Conservation (phyloP, 306 rosid genomes). For the Rosa multiflora region DNA sequence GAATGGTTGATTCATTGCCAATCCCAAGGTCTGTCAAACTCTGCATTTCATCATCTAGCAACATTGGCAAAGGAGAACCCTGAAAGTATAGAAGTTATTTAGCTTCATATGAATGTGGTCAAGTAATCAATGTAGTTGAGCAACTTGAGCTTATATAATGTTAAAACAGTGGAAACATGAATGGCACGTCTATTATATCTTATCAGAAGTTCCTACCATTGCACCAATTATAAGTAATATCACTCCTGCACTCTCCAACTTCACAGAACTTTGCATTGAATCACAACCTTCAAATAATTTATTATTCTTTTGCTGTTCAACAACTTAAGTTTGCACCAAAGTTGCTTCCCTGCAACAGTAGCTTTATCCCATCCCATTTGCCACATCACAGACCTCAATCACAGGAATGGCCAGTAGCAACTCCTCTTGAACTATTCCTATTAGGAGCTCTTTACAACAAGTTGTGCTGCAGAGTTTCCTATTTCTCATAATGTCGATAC, state of each 20-base stretch:
- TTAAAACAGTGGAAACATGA: neutral
- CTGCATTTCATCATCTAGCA: constrained; percentile 74
- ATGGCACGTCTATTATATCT: neutral
- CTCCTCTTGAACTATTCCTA: neutral
- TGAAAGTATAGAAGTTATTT: constrained; percentile 27
- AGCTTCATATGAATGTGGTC: neutral
- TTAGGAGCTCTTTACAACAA: neutral
- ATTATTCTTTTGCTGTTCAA: neutral
- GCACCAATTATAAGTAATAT: neutral
- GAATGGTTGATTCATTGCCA: constrained; percentile 66
- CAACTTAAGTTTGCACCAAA: neutral
- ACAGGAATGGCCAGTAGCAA: neutral
- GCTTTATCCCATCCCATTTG: neutral
- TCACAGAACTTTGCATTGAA: neutral
- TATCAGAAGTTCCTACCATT: neutral
- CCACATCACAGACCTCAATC: neutral
- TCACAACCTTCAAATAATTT: neutral
- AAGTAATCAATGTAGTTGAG: neutral
- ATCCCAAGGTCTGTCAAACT: constrained; percentile 69
- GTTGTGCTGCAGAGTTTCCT: neutral
- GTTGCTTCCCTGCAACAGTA: neutral
- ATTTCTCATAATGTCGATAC: no score
- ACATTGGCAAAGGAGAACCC: constrained; percentile 77
- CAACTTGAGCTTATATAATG: neutral
- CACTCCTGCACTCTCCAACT: neutral